phyloP scores from a whole-genome alignment of 139 green algal species.

The Picochlorum sp. region DNA sequence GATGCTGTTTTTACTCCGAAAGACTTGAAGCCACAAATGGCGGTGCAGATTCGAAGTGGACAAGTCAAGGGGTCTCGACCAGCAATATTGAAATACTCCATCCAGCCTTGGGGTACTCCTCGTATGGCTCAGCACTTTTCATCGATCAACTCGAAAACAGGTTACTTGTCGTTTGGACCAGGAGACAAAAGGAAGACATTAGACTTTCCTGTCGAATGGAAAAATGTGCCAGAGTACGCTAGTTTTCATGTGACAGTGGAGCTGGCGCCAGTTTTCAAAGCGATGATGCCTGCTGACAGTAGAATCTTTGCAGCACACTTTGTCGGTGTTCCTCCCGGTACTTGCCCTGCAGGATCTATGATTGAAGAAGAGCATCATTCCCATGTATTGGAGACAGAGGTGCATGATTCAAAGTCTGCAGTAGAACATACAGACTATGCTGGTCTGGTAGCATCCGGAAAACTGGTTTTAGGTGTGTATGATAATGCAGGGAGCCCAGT shows the following conservation, averaged over 20 bases:
- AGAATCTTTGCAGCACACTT: slow-evolving; percentile 19
- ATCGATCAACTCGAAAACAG: neutral
- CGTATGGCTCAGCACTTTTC: neutral
- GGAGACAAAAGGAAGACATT: neutral
- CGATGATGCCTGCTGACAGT: neutral
- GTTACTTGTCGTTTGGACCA: neutral
- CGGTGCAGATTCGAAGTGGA: too few relatives aligned
- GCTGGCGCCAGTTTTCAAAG: slow-evolving; percentile 7
- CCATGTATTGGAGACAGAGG: neutral
- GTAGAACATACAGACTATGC: too few relatives aligned
- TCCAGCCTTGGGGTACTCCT: too few relatives aligned
- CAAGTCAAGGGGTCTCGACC: too few relatives aligned
- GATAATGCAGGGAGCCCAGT: too few relatives aligned
- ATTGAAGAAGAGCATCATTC: neutral
- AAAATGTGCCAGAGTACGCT: slow-evolving; percentile 16
- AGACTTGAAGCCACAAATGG: too few relatives aligned
- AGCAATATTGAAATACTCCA: too few relatives aligned
- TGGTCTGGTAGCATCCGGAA: too few relatives aligned
- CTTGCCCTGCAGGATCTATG: slow-evolving; percentile 31
- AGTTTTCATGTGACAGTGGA: slow-evolving; percentile 15
- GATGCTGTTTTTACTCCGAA: too few relatives aligned
- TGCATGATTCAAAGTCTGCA: too few relatives aligned
- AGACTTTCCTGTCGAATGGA: slow-evolving; percentile 26
- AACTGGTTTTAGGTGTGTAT: too few relatives aligned
- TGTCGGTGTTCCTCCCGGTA: slow-evolving; percentile 24